Evolutionary conservation across 2,329 filamentous ascomycete genomes (phyloP).

Genomic region (Colletotrichum costaricense): DNA sequence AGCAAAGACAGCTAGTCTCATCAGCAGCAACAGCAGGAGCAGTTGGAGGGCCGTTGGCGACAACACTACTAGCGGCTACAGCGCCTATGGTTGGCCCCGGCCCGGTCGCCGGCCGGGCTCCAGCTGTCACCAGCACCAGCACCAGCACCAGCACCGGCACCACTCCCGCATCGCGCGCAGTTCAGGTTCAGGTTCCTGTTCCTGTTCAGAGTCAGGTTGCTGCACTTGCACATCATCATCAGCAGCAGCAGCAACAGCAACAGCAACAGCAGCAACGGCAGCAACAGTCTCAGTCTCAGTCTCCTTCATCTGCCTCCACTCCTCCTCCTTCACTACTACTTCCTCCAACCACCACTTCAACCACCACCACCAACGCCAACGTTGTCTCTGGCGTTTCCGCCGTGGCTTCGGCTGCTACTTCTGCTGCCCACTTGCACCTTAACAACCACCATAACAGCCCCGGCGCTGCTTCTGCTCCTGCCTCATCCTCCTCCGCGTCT

Average conservation of each 20-base stretch:
- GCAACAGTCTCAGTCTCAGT: not conserved
- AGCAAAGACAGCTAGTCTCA: not conserved
- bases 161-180: not conserved
- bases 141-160: too few species aligned
- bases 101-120: not conserved
- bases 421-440: not conserved
- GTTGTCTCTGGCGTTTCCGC: not conserved
- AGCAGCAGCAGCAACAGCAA: too few species aligned
- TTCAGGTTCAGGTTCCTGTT: not conserved
- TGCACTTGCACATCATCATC: not conserved
- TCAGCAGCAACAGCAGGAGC: not conserved
- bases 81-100: not conserved
- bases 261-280: too few species aligned
- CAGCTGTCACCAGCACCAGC: not conserved
- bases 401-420: not conserved
- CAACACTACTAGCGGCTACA: not conserved
- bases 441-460: conserved; percentile 10
- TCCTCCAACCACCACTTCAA: not conserved
- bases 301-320: not conserved
- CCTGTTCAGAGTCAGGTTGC: not conserved
- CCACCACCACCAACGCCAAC: not conserved
- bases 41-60: not conserved
- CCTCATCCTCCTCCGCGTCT: conserved; percentile 15
- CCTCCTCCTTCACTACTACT: not conserved
- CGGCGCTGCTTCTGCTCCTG: conserved; percentile 14